Evolutionary conservation across 352 stramenopile species (phyloP).

Genomic region (Phytophthora hybrid): DNA sequence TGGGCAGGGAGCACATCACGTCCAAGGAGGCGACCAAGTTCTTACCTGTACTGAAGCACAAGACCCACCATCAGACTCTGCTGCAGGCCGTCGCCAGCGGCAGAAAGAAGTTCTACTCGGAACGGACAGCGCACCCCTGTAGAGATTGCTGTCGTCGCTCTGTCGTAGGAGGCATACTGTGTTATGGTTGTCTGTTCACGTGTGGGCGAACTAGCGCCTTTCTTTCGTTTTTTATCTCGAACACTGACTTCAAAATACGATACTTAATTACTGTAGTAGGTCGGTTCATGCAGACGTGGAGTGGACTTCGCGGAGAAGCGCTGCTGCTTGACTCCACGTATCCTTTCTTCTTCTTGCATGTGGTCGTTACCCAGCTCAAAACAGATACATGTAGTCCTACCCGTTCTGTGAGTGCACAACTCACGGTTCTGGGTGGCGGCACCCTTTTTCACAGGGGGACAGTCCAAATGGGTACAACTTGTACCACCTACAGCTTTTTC

Average conservation of each 20-base stretch:
- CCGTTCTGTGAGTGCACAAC: not conserved
- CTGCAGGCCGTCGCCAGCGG: conserved; percentile 92
- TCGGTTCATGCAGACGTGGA: conserved; percentile 28
- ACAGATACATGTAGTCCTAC: not conserved
- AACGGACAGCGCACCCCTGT: conserved; percentile 96
- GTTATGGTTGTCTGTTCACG: conserved; percentile 26
- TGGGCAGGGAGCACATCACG: conserved; percentile 99
- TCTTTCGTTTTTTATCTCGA: conserved; percentile 66
- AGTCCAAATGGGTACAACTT: not conserved
- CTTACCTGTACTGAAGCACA: conserved; percentile 98
- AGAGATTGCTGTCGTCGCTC: conserved; percentile 3
- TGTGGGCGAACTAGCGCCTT: conserved; percentile 41
- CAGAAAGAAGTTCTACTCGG: conserved; percentile 97
- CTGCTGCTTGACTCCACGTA: conserved; percentile 5
- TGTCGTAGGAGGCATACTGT: conserved; percentile 22
- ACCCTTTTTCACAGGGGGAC: not conserved
- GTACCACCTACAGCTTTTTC: not conserved
- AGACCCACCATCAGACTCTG: conserved; percentile 92
- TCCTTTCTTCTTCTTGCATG: conserved; percentile 51
- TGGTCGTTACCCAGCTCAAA: conserved; percentile 51
- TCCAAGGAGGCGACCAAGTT: conserved; percentile 97
- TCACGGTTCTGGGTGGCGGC: not conserved
- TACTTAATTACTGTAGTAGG: conserved; percentile 17
- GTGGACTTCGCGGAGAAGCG: conserved; percentile 9
- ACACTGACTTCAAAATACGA: conserved; percentile 71